Evolutionary conservation across 345 rosid genomes (phyloP).

Genomic region (Arabidopsis thaliana): TAIR10.1 NC_003070.9:22151501-22152000

Average conservation of each 20-base stretch:
- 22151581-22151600: neutral
- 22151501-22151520: slow-evolving; percentile 15
- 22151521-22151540: neutral
- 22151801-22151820: slow-evolving; percentile 25
- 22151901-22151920: neutral
- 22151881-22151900: slow-evolving; percentile 5
- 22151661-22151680: slow-evolving; percentile 21
- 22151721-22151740: slow-evolving; percentile 17
- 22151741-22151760: slow-evolving; percentile 12
- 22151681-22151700: neutral
- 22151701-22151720: neutral
- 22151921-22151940: neutral
- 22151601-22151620: neutral
- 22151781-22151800: slow-evolving; percentile 27
- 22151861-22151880: neutral
- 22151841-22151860: neutral
- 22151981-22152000: neutral
- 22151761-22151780: neutral
- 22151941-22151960: slow-evolving; percentile 28
- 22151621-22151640: neutral
- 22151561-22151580: slow-evolving; percentile 24
- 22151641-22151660: slow-evolving; percentile 15
- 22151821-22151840: neutral
- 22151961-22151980: slow-evolving; percentile 12
- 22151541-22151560: neutral